Evolutionary conservation across 1,284 basidiomycete species (phyloP), one percentile per base, ranked within the genome.

Genomic region (Tilletiaria anomala): DNA sequence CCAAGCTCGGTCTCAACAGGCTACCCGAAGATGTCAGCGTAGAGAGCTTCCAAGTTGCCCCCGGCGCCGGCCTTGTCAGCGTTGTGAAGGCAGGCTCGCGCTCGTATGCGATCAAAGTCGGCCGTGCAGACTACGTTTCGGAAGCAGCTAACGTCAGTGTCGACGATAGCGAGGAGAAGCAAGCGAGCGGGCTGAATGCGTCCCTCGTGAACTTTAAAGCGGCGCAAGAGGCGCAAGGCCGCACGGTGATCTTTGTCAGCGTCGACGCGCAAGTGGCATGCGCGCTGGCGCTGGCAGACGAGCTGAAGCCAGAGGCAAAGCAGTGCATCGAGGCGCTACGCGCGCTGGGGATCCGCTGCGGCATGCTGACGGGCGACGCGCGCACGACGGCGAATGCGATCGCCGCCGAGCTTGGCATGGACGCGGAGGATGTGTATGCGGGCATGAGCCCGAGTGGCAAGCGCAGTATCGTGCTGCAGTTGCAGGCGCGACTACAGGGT

Each of bases 401-500:
- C n/a, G 62, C 62, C 0, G 31, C 43, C 20, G 42, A 50, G 40
- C 38, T 65, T 1, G 54, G 48, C 22, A 58, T 66, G 32, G 45
- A 53, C 19, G 42, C 43, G 8, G 50, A 54, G n/a, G 44, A 58
- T 21, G 58, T 66, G 17, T 51, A 54, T 39, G 58, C 61, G 3
- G 57, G 50, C 37, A 56, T 65, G 50, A 58, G 54, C 26, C 64
- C 64, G 11, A 56, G 50, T 35, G 64, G 59, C 39, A 63, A 67
- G 50, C 42, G 54, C 38, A 47, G 47, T 26, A 48, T 61, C 17
- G 40, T 61, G 4, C 17, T 32, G n/a, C 19, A 20, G 15, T 24
- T 21, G 22, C 35, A 40, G n/a, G 44, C 43, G 33, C 17, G 31
- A 33, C 20, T 22, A 3, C n/a, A 37, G 8, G 12, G n/a, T 16